phyloP scores from a whole-genome alignment of 768 basidiomycete species.

The Pulveroboletus ravenelii region DNA sequence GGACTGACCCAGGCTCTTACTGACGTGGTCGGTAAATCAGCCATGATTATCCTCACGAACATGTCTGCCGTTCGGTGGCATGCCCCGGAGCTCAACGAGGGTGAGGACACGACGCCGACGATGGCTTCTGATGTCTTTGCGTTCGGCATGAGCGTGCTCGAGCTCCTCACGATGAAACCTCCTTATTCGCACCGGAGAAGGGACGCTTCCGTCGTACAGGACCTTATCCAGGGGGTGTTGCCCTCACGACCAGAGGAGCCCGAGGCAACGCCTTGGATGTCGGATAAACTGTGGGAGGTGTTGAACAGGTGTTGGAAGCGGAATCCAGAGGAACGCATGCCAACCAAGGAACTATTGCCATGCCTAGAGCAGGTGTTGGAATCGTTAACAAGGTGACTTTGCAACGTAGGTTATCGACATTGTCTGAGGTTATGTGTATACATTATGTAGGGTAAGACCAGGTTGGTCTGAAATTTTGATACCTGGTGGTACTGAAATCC shows the following conservation, averaged over 20 bases:
- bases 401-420: neutral
- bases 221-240: slow-evolving; percentile 35
- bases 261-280: slow-evolving; percentile 35
- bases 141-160: slow-evolving; percentile 57
- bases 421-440: neutral
- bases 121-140: slow-evolving; percentile 52
- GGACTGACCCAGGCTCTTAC: slow-evolving; percentile 60
- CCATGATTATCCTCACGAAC: slow-evolving; percentile 42
- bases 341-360: slow-evolving; percentile 34
- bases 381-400: neutral
- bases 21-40: slow-evolving; percentile 48
- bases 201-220: slow-evolving; percentile 47
- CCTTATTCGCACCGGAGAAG: slow-evolving; percentile 49
- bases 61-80: slow-evolving; percentile 53
- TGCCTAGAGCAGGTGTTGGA: slow-evolving; percentile 12
- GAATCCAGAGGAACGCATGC: slow-evolving; percentile 35
- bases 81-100: slow-evolving; percentile 54
- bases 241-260: slow-evolving; percentile 42
- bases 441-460: neutral
- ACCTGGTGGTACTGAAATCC: neutral
- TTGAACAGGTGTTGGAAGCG: slow-evolving; percentile 46
- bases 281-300: slow-evolving; percentile 44
- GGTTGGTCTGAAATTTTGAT: neutral
- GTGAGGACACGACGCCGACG: slow-evolving; percentile 39
- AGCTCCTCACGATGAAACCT: slow-evolving; percentile 47